Percentiles rank a stretch among this genome's conserved stretches.
phyloP scores from a whole-genome alignment of 495 filamentous ascomycete species.

The Aspergillus wentii region DNA sequence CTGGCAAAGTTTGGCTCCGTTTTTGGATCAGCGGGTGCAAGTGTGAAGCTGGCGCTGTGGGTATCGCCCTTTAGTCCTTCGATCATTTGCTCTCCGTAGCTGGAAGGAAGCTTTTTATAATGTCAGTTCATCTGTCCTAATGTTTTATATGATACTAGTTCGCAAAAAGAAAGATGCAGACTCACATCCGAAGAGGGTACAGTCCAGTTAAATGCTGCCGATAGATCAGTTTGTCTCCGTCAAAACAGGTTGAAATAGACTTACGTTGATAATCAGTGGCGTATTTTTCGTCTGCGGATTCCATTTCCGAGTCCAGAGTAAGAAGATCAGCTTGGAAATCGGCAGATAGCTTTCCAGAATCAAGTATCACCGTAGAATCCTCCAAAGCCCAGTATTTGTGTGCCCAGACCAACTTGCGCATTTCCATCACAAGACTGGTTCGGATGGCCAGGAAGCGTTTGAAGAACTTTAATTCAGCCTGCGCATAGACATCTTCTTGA shows the following conservation, averaged over 20 bases:
- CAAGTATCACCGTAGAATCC: background rate
- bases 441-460: background rate
- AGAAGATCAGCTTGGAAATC: background rate
- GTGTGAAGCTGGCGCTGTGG: background rate
- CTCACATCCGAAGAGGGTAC: background rate
- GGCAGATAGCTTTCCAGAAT: background rate
- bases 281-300: background rate
- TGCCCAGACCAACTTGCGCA: background rate
- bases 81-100: background rate
- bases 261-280: background rate
- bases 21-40: background rate
- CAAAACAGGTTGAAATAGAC: no score
- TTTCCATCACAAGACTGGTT: background rate
- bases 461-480: background rate
- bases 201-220: background rate
- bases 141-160: no score
- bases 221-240: no score
- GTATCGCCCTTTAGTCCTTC: background rate
- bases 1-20: background rate
- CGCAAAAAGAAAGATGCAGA: no score
- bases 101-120: background rate
- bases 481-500: background rate
- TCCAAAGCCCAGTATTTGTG: background rate
- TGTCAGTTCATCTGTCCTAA: no score
- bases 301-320: background rate